Percentiles rank a stretch among this genome's conserved stretches.
Conservation (phyloP, 2,329 filamentous ascomycete species). For the Colletotrichum limetticola region DNA sequence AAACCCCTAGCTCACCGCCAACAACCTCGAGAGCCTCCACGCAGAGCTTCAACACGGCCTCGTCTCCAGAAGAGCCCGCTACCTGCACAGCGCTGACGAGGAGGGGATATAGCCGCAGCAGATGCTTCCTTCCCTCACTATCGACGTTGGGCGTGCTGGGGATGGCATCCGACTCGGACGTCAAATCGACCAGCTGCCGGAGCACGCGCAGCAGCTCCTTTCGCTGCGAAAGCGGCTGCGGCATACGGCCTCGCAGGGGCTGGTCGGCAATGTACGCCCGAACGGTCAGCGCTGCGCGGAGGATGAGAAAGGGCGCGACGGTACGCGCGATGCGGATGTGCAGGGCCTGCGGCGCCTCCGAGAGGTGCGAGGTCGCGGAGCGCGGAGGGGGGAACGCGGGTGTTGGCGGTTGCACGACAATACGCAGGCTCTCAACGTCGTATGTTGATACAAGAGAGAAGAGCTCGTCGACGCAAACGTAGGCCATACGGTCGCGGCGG, state of each 20-base stretch:
- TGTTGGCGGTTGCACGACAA: conserved; percentile 56
- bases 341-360: conserved; percentile 46
- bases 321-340: conserved; percentile 76
- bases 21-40: conserved; percentile 71
- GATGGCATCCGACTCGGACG: conserved; percentile 77
- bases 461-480: conserved; percentile 83
- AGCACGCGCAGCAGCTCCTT: conserved; percentile 82
- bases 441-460: conserved; percentile 72
- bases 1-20: conserved; percentile 57
- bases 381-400: conserved; percentile 49
- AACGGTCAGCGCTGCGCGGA: conserved; percentile 84
- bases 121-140: conserved; percentile 75
- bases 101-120: conserved; percentile 84
- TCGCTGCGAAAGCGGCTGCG: conserved; percentile 84
- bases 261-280: conserved; percentile 91
- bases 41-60: conserved; percentile 66
- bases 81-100: conserved; percentile 72
- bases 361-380: conserved; percentile 30
- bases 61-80: conserved; percentile 68
- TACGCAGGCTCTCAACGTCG: conserved; percentile 51
- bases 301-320: conserved; percentile 82
- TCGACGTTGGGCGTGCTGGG: conserved; percentile 64
- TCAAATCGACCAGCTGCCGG: conserved; percentile 71
- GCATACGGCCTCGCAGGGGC: conserved; percentile 87
- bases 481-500: conserved; percentile 77